Conservation (phyloP, 257 asterid genomes). For the Leptodermis oblonga region DNA sequence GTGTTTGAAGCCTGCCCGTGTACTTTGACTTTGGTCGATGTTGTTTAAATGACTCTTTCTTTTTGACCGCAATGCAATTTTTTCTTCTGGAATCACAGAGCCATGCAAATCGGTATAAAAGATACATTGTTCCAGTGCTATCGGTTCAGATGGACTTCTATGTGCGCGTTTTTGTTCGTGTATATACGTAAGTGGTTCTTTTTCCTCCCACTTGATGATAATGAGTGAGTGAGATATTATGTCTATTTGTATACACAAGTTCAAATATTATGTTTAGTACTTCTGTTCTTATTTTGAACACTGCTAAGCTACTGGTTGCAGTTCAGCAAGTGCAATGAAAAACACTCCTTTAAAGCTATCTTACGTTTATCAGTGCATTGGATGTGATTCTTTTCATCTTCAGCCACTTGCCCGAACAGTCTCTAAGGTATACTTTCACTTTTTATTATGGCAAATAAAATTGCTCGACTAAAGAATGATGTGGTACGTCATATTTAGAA, state of each 20-base stretch:
- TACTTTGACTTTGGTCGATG: background rate
- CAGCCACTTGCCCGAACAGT: conserved; percentile 86
- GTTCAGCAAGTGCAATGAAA: conserved; percentile 95
- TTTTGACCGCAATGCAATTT: background rate
- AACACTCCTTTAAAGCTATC: conserved; percentile 92
- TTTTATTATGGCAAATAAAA: no score
- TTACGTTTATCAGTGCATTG: conserved; percentile 86
- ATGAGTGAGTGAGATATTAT: background rate
- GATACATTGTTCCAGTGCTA: conserved; percentile 88
- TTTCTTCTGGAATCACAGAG: conserved; percentile 46
- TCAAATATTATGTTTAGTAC: background rate
- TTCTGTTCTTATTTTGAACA: conserved; percentile 6
- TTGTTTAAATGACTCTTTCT: background rate
- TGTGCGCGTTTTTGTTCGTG: conserved; percentile 90
- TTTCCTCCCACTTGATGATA: conserved; percentile 4
- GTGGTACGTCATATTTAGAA: background rate
- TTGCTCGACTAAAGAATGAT: no score
- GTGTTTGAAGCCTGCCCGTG: background rate
- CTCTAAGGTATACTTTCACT: conserved; percentile 52
- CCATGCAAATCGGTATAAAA: conserved; percentile 95
- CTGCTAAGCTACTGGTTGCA: conserved; percentile 34
- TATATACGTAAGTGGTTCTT: conserved; percentile 65
- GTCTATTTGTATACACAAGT: background rate
- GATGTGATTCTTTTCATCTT: conserved; percentile 97
- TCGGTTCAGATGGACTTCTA: conserved; percentile 97